These are phyloP conservation scores for Ogataea thermomethanolica DNA, from an alignment of 805 yeast genomes.

Conservation along the genomic window DNA sequence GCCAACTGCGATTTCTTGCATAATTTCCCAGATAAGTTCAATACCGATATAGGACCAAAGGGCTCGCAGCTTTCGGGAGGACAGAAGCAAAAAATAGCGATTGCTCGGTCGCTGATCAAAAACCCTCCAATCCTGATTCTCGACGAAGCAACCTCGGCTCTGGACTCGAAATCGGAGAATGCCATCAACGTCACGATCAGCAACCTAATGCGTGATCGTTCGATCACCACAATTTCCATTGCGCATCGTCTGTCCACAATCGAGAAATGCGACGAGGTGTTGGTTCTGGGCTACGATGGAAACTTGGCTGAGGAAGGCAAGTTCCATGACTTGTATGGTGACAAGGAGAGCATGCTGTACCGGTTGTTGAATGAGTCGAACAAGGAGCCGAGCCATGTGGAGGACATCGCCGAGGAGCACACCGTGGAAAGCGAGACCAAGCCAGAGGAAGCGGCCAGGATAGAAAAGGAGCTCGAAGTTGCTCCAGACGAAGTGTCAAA, in stretches of 20 bases:
- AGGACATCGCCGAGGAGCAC: slow-evolving; percentile 12
- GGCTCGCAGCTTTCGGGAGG: slow-evolving; percentile 67
- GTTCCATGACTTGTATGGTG: slow-evolving; percentile 52
- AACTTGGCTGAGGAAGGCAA: slow-evolving; percentile 73
- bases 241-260: slow-evolving; percentile 92
- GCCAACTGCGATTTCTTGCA: slow-evolving; percentile 78
- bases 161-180: slow-evolving; percentile 84
- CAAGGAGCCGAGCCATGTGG: slow-evolving; percentile 14
- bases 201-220: slow-evolving; percentile 50
- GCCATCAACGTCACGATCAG: slow-evolving; percentile 73
- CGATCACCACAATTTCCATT: slow-evolving; percentile 78
- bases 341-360: slow-evolving; percentile 35
- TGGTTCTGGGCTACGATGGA: slow-evolving; percentile 78
- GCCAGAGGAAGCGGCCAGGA: slow-evolving; percentile 11
- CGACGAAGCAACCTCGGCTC: slow-evolving; percentile 89
- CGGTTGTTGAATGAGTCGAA: slow-evolving; percentile 31
- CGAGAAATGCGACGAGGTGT: slow-evolving; percentile 72
- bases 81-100: slow-evolving; percentile 73
- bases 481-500: slow-evolving; percentile 12
- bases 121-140: slow-evolving; percentile 59
- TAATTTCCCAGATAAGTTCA: slow-evolving; percentile 75
- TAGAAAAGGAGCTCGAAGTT: slow-evolving; percentile 8
- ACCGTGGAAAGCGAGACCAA: slow-evolving; percentile 9
- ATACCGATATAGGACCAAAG: slow-evolving; percentile 83
- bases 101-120: slow-evolving; percentile 69